A percentile compares a stretch with the other conserved stretches of the same genome.
These are phyloP conservation scores for Pythium monospermum DNA, from an alignment of 352 stramenopile genomes.

Conservation along the genomic window DNA sequence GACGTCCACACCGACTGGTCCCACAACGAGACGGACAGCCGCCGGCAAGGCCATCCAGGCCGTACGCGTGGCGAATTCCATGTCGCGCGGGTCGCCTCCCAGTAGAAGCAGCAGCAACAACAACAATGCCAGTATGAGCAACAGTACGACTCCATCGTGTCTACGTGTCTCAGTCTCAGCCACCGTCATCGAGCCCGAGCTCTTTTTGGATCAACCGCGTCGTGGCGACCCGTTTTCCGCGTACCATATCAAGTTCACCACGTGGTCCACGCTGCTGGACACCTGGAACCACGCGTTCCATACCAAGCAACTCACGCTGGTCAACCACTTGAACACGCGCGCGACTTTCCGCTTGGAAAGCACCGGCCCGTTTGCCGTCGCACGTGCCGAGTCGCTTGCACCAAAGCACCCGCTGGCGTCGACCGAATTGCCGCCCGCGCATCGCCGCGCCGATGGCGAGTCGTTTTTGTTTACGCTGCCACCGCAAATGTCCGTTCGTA, in stretches of 20 bases:
- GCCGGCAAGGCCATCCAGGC: constrained; percentile 66
- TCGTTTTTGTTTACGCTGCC: constrained; percentile 66
- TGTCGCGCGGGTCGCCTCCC: constrained; percentile 24
- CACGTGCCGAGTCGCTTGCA: constrained; percentile 56
- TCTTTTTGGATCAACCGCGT: constrained; percentile 47
- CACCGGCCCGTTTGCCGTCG: constrained; percentile 53
- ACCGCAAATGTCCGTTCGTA: constrained; percentile 58
- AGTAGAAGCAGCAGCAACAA: not conserved
- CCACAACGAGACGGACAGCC: constrained; percentile 20
- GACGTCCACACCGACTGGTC: not conserved
- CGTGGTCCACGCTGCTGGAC: constrained; percentile 53
- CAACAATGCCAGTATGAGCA: constrained; percentile 10
- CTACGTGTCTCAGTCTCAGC: constrained; percentile 54
- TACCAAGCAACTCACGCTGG: constrained; percentile 41
- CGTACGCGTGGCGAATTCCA: constrained; percentile 59
- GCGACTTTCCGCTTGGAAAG: constrained; percentile 71
- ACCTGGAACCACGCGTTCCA: constrained; percentile 41
- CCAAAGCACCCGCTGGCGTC: constrained; percentile 54
- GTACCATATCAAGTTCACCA: constrained; percentile 71
- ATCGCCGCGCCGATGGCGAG: constrained; percentile 54
- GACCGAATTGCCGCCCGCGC: constrained; percentile 42
- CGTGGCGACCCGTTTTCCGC: not conserved
- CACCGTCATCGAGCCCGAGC: constrained; percentile 55
- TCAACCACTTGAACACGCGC: constrained; percentile 52
- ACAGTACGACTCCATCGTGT: constrained; percentile 36